Evolutionary conservation across 1,284 basidiomycete genomes (phyloP), one percentile per base, ranked within the genome.

Genomic region (Afroboletus lepidellus): DNA sequence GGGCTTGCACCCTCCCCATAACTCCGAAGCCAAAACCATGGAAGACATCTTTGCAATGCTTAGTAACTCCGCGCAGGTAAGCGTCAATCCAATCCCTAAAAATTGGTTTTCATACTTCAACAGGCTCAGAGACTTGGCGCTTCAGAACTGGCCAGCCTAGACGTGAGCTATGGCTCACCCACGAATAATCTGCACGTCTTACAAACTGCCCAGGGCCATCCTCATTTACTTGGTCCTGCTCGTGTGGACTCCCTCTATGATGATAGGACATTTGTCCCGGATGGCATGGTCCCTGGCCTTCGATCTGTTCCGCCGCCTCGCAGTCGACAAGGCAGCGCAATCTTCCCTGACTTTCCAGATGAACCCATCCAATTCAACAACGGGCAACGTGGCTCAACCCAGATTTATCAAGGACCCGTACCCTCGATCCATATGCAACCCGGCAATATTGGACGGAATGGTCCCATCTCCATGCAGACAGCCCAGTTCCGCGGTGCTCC

Each of bases 281-380:
- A 92, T 69, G 87, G 86, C 30, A 81, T 92, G 78, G 89, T 92
- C 11, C 90, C 89, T 37, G 89, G 90, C 16, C 75, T 92, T 30
- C 83, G 88, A 39, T 79, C 85, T 34, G 77, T 75, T 20, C 80
- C 79, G 42, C 79, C 80, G 41, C 77, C 81, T 51, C 78, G 87
- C 50, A 77, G 71, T 60, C 75, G 85, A 41, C 86, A 89, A 50
- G 76, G 74, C 52, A 72, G 70, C 11, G 69, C 74, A 5, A 73
- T 84, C 54, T 87, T 81, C 63, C 69, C 77, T 38, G 85, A 87
- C 36, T 72, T 76, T 21, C 59, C 81, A 23, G 86, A 89, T 39
- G 88, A 90, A 32, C 66, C 77, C 0, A 60, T 83, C 27, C 79
- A 81, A 51, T 82, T 83, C 64, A 83, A 77, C 60, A 68, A 77